These are phyloP conservation scores for Juncus effusus DNA, from an alignment of 176 grass and related monocot species.

Conservation along the genomic window DNA sequence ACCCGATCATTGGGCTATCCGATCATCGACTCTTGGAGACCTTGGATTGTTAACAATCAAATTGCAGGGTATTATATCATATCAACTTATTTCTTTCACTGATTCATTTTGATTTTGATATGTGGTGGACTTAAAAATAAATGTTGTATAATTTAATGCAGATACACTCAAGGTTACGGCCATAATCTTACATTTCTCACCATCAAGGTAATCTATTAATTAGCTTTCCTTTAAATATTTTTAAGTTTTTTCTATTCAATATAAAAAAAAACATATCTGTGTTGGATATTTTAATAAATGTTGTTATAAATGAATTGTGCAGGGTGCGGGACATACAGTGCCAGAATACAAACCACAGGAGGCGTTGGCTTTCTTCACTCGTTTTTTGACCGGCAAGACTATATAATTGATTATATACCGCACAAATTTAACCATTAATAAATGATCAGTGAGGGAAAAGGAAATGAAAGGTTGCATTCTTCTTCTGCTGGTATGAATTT, in stretches of 20 bases:
- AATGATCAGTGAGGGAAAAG: conserved; percentile 8
- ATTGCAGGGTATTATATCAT: conserved; percentile 64
- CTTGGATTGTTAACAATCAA: conserved; percentile 63
- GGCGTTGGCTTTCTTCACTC: conserved; percentile 70
- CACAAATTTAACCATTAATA: conserved; percentile 4
- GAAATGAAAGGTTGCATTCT: background rate
- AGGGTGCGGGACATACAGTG: conserved; percentile 88
- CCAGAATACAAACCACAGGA: conserved; percentile 90
- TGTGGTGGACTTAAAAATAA: no score
- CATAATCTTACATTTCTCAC: conserved; percentile 76
- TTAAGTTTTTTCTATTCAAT: background rate
- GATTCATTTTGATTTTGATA: background rate
- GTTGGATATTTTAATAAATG: background rate
- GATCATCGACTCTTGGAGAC: conserved; percentile 64
- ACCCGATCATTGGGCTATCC: conserved; percentile 64
- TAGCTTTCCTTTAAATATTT: background rate
- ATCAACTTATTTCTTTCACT: background rate
- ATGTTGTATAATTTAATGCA: conserved; percentile 30
- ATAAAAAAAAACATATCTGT: background rate
- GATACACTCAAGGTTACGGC: conserved; percentile 80
- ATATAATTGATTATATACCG: conserved; percentile 28
- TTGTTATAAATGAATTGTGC: conserved; percentile 6
- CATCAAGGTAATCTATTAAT: conserved; percentile 59
- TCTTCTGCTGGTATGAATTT: conserved; percentile 6
- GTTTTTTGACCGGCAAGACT: conserved; percentile 51